Conservation (phyloP, 2,329 filamentous ascomycete genomes). For the Calonectria hawksworthii region DNA sequence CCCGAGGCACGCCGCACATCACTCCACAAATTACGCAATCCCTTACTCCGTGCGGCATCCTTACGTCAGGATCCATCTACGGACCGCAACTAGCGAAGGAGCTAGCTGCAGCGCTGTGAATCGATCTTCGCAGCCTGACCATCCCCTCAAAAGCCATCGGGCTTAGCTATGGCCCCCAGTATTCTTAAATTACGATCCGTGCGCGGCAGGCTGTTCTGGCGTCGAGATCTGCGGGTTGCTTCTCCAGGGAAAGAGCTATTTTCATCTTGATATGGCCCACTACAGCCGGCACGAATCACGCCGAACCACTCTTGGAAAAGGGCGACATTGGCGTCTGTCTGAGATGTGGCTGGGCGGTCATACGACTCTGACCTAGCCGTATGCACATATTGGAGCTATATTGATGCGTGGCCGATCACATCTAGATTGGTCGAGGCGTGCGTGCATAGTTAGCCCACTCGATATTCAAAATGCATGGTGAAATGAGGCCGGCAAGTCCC, state of each 20-base stretch:
- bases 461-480: neutral
- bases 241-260: neutral
- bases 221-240: neutral
- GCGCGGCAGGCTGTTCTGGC: neutral
- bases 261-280: neutral
- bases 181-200: neutral
- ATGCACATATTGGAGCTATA: neutral
- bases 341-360: neutral
- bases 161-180: neutral
- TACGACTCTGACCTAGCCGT: neutral
- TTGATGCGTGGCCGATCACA: neutral
- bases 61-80: neutral
- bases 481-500: neutral
- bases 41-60: neutral
- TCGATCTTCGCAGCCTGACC: no score
- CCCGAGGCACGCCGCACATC: neutral
- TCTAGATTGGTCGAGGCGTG: neutral
- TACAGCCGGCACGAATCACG: neutral
- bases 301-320: neutral
- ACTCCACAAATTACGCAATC: neutral
- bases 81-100: neutral
- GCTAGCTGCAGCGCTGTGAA: neutral
- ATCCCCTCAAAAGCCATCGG: neutral
- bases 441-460: neutral
- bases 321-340: neutral